Base-by-base conservation (phyloP, 768 basidiomycete genomes). In the Trametes coccinea region DNA sequence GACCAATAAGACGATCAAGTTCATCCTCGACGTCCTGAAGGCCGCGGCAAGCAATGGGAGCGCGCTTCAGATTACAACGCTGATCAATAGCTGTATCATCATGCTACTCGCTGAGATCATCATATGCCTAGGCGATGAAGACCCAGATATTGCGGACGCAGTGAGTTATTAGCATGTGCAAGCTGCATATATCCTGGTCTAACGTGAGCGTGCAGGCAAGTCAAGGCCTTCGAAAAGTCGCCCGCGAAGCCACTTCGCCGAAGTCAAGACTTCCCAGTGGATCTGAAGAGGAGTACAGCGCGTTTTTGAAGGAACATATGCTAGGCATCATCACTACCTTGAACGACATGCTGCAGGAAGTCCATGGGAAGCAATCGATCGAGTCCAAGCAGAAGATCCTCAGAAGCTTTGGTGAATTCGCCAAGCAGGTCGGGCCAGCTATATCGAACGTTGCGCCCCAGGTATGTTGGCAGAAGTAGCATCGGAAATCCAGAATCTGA, bases 291-390 rank as follows among this genome's bases (percentile, higher is more conserved):
- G 27, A 79, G 82, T 59, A 72, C 91, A 40, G 79, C 81, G 72
- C 74, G 0, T 89, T 94, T 57, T 77, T 98, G 50, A 87, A 88
- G 72, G 78, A 78, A 7, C 82, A 93, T 64, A 88, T 95, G 76
- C 82, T 97, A 5, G 95, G 92, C 1, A 79, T 98, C 56, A 87
- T 98, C 17, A 86, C 92, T 0, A 80, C 87, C 64, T 82, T 97
- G 67, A 95, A 91, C 67, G 92, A 94, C 34, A 85, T 89, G 74
- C 74, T 98, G 54, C 92, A 93, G 70, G 95, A 94, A 61, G 80
- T 89, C 1, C 84, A 87, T 27, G 91, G 90, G 4, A 93, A 90
- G 74, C 89, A 89, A 66, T 77, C 87, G 0, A 77, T 84, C 0
- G 74, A 76, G 8, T 79, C 80, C 37, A 98, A 97, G 74, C 82